Percentiles rank a stretch among this genome's conserved stretches.
phyloP scores from a whole-genome alignment of 106 monocot genomes.

The Acorus calamus region DNA sequence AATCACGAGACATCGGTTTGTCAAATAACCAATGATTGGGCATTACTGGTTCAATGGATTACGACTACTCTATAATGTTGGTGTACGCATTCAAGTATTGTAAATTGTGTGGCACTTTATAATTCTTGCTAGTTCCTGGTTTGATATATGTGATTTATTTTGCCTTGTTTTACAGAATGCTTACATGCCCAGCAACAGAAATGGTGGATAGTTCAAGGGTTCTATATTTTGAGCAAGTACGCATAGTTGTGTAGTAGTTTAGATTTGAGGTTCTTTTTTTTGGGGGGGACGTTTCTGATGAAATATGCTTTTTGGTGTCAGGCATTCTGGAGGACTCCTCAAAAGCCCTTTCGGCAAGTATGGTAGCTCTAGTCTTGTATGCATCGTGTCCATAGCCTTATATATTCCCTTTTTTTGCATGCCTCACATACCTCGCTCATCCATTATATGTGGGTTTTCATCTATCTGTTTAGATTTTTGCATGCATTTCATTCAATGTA shows the following conservation, averaged over 20 bases:
- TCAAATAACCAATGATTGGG: no score
- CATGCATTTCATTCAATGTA: no score
- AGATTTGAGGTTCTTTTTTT: not conserved
- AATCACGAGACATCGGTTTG: no score
- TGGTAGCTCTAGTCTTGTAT: conserved; percentile 12
- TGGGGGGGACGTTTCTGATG: not conserved
- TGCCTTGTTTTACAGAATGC: conserved; percentile 39
- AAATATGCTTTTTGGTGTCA: conserved; percentile 12
- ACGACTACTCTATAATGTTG: no score
- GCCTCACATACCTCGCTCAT: no score
- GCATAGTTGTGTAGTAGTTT: not conserved
- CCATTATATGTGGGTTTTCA: no score
- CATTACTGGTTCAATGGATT: no score
- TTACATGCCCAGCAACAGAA: conserved; percentile 78
- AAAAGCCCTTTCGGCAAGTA: conserved; percentile 98
- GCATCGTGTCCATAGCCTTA: not conserved
- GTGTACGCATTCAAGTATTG: no score
- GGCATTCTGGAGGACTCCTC: conserved; percentile 95
- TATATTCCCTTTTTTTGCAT: not conserved
- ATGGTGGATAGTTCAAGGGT: conserved; percentile 93
- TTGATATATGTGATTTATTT: not conserved
- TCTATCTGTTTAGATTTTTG: no score
- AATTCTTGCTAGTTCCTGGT: not conserved
- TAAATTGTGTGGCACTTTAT: no score
- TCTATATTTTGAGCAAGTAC: conserved; percentile 86